Evolutionary conservation across 2,329 filamentous ascomycete genomes (phyloP), one percentile per base, ranked within the genome.

Genomic region (Hymenotorrendiella dingleyae): DNA sequence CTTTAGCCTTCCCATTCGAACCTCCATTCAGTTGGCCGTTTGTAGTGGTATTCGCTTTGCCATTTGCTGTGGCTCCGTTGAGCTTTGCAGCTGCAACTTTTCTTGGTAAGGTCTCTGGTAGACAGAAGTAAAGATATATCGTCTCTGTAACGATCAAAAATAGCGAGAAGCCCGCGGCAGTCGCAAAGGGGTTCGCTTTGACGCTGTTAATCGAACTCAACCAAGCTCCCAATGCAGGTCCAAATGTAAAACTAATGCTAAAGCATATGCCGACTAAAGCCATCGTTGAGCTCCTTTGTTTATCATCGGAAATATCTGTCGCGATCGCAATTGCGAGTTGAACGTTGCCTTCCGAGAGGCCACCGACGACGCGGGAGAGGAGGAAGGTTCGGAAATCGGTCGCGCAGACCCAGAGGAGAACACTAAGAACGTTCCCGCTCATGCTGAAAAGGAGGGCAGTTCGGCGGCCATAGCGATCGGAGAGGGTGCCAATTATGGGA

Each of bases 271-370:
- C 93, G 21, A 98, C 91, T 42, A 98, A 73, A 6, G 93, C 93
- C 88, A 98, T 96, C 30, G 93, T 96, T 16, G 87, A 81, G 17
- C 91, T 88, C 21, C 93, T 80, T 58, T 83, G 84, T 44, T 77
- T 75, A 54, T 91, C 84, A 57, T 94, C 89, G 32, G 87, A 94
- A 53, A 98, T 90, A 63, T 98, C 93, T 28, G 91, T 93, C 14
- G 93, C 93, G 63, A 98, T 97, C 30, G 93, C 91, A 50, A 91
- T 93, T 4, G 93, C 91, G 11, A 98, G 74, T 69, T 98, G 93
- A 3, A 98, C 86, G 56, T 98, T 98, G 49, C 93, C 93, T 68
- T 98, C 93, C 43, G 90, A 96, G 52, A 98, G 67, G 0, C 93
- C 93, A 19, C 93, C 93, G 1, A 98, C 86, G 2, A 98, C 69